Evolutionary conservation across 345 rosid species (phyloP).

Genomic region (Hirschfeldia incana): DNA sequence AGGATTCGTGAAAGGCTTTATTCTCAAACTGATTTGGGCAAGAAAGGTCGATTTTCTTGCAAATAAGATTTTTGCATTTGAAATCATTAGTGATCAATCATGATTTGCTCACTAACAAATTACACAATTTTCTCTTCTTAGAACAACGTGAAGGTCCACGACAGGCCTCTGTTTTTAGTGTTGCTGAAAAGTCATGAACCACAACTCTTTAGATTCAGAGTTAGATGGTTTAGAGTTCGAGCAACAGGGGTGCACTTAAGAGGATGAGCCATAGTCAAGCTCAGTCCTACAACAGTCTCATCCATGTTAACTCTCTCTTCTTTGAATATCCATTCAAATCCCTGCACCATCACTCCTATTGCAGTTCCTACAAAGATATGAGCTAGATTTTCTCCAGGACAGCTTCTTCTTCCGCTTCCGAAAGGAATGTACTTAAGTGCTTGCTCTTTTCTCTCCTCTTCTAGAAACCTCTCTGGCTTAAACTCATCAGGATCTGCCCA

Average conservation of each 20-base stretch:
- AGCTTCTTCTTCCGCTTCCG: not conserved
- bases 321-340: constrained; percentile 44
- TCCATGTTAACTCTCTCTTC: constrained; percentile 29
- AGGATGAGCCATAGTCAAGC: constrained; percentile 22
- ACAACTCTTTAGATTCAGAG: not conserved
- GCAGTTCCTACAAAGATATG: constrained; percentile 6
- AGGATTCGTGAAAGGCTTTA: too few relatives aligned
- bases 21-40: too few relatives aligned
- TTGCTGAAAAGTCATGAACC: not conserved
- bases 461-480: constrained; percentile 5
- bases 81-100: not conserved
- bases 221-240: not conserved
- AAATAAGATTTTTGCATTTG: not conserved
- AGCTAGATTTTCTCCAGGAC: constrained; percentile 2
- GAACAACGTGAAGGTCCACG: not conserved
- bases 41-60: not conserved
- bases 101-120: not conserved
- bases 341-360: constrained; percentile 30
- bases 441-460: not conserved
- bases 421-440: constrained; percentile 1
- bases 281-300: constrained; percentile 1
- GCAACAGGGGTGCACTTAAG: constrained; percentile 3
- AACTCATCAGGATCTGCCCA: not conserved
- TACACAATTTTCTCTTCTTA: not conserved
- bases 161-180: not conserved